phyloP scores from a whole-genome alignment of 352 stramenopile genomes.

The Pythium grandisporangium region DNA sequence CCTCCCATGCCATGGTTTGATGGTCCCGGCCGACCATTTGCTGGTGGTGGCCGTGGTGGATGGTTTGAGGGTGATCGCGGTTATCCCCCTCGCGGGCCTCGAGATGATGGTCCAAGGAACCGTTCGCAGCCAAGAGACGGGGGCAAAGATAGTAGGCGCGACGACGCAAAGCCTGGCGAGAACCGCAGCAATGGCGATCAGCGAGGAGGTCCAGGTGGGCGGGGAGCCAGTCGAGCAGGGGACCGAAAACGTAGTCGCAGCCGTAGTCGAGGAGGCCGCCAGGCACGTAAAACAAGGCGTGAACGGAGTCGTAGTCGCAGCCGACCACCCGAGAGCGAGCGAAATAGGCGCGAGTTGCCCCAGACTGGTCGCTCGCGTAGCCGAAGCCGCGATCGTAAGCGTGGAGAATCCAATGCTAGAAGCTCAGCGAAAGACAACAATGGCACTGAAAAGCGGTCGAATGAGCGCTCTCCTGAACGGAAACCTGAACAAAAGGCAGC shows the following conservation, averaged over 20 bases:
- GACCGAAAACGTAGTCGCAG: constrained; percentile 23
- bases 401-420: constrained; percentile 7
- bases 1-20: constrained; percentile 65
- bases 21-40: constrained; percentile 40
- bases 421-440: constrained; percentile 15
- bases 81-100: constrained; percentile 16
- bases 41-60: constrained; percentile 24
- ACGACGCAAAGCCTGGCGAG: constrained; percentile 19
- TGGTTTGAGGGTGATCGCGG: constrained; percentile 32
- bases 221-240: constrained; percentile 20
- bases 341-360: constrained; percentile 14
- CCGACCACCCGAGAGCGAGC: constrained; percentile 22
- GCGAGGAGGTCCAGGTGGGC: constrained; percentile 5
- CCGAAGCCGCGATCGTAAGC: constrained; percentile 28
- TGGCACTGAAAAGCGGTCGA: constrained; percentile 1
- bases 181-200: constrained; percentile 11
- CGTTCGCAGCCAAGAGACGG: constrained; percentile 36
- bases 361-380: constrained; percentile 24
- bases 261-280: constrained; percentile 7
- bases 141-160: constrained; percentile 14
- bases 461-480: neutral
- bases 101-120: constrained; percentile 33
- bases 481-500: constrained; percentile 4
- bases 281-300: constrained; percentile 16
- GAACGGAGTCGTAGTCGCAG: constrained; percentile 48